Evolutionary conservation across 176 grass and related monocot genomes (phyloP).

Genomic region (Oryza brachyantha): DNA sequence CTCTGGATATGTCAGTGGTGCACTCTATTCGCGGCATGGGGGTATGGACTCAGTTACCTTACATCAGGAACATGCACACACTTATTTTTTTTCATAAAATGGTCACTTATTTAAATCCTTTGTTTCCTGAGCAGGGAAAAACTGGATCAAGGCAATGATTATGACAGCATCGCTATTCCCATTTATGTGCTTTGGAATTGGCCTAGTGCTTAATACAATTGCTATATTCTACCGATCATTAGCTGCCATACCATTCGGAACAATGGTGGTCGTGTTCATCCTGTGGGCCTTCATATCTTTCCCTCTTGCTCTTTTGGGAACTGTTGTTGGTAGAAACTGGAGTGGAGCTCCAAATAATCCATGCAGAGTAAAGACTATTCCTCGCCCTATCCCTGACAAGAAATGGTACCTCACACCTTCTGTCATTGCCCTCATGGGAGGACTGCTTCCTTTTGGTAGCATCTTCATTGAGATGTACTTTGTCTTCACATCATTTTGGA

Average conservation of each 20-base stretch:
- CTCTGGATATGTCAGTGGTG: slow-evolving; percentile 77
- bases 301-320: slow-evolving; percentile 83
- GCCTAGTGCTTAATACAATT: slow-evolving; percentile 77
- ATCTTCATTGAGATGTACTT: slow-evolving; percentile 99
- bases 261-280: slow-evolving; percentile 86
- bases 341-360: slow-evolving; percentile 89
- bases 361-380: slow-evolving; percentile 93
- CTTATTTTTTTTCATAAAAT: slow-evolving; percentile 22
- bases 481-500: slow-evolving; percentile 98
- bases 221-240: slow-evolving; percentile 93
- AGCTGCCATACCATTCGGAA: slow-evolving; percentile 95
- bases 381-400: slow-evolving; percentile 86
- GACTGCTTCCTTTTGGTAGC: slow-evolving; percentile 88
- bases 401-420: slow-evolving; percentile 94
- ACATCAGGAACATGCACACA: slow-evolving; percentile 10
- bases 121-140: slow-evolving; percentile 60
- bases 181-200: slow-evolving; percentile 93
- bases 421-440: slow-evolving; percentile 87
- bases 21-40: slow-evolving; percentile 75
- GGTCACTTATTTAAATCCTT: slow-evolving; percentile 13
- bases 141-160: slow-evolving; percentile 88
- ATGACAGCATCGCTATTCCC: slow-evolving; percentile 87
- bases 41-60: slow-evolving; percentile 44
- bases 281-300: slow-evolving; percentile 94
- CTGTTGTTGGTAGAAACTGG: slow-evolving; percentile 91